These are phyloP conservation scores for Sphagnum fallax DNA, from an alignment of 228 moss, liverwort and hornwort species.

Conservation along the genomic window DNA sequence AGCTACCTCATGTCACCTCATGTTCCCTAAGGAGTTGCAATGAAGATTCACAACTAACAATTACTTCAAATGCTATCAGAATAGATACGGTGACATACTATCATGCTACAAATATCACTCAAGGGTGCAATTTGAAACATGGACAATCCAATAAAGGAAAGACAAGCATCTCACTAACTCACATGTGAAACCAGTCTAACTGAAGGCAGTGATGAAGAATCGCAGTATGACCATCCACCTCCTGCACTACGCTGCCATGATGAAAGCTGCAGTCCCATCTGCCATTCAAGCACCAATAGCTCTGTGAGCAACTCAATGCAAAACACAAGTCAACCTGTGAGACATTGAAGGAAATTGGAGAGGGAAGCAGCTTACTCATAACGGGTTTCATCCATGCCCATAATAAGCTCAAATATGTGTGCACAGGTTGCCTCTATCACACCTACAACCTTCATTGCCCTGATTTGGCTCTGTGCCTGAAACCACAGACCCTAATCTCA, in stretches of 20 bases:
- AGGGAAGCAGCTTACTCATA: constrained; percentile 54
- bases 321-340: not conserved
- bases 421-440: constrained; percentile 79
- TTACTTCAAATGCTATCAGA: no score
- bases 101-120: no score
- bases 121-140: no score
- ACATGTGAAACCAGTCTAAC: constrained; percentile 79
- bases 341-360: no score
- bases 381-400: constrained; percentile 81
- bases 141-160: not conserved
- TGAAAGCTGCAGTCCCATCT: constrained; percentile 95
- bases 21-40: no score
- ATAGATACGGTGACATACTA: no score
- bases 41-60: no score
- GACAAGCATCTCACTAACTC: constrained; percentile 11
- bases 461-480: constrained; percentile 59
- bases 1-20: no score
- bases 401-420: constrained; percentile 82
- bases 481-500: constrained; percentile 6
- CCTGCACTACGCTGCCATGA: constrained; percentile 62
- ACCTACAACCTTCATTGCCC: constrained; percentile 85
- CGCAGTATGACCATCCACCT: constrained; percentile 74
- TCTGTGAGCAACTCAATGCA: not conserved
- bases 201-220: constrained; percentile 71
- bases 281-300: constrained; percentile 10